These are phyloP conservation scores for Trifolium repens DNA, from an alignment of 306 rosid species.

Conservation along the genomic window DNA sequence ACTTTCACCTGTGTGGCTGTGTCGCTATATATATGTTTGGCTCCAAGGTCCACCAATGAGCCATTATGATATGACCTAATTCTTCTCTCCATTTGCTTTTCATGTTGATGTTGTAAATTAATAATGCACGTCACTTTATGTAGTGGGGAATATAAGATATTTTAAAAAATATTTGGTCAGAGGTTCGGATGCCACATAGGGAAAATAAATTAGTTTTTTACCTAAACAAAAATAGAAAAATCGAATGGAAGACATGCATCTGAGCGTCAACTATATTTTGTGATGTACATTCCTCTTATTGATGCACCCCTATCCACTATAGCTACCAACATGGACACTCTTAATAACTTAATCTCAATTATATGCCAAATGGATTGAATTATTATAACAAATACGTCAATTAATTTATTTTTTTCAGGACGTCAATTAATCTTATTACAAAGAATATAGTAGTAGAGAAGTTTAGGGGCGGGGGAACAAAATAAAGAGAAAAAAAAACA, in stretches of 20 bases:
- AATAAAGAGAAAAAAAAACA: too few relatives aligned
- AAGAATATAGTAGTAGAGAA: too few relatives aligned
- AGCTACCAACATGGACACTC: background rate
- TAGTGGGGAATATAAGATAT: background rate
- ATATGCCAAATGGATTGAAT: background rate
- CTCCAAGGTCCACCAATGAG: slow-evolving; percentile 25
- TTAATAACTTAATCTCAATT: background rate
- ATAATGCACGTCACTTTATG: background rate
- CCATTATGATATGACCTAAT: background rate
- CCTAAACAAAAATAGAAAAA: background rate
- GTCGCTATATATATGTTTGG: background rate
- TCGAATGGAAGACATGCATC: background rate
- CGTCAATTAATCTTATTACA: too few relatives aligned
- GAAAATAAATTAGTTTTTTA: background rate
- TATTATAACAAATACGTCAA: background rate
- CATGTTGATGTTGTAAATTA: background rate
- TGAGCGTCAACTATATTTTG: slow-evolving; percentile 1
- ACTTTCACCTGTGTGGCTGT: background rate
- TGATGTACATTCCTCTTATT: background rate
- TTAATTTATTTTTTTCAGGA: too few relatives aligned
- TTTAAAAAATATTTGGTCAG: background rate
- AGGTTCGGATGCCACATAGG: background rate
- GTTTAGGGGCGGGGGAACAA: too few relatives aligned
- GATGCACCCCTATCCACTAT: slow-evolving; percentile 1
- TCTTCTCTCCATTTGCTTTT: background rate